A percentile compares a stretch with the other conserved stretches of the same genome.
phyloP scores from a whole-genome alignment of 306 rosid species.

The Alnus glutinosa region DNA sequence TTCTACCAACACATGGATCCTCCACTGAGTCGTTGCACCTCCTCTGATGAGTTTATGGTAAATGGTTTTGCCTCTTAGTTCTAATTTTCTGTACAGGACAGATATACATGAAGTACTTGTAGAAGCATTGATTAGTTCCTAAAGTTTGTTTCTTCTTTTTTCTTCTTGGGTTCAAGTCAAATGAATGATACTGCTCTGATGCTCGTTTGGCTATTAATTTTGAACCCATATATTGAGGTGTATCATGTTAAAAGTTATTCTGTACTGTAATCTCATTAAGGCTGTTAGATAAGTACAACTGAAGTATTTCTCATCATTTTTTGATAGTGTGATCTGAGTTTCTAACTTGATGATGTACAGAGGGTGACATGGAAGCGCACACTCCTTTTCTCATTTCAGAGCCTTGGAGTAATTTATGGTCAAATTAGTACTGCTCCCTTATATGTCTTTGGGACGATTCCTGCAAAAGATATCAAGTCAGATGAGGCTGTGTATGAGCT shows the following conservation, averaged over 20 bases:
- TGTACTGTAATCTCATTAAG: not conserved
- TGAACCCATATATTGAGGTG: too few species aligned
- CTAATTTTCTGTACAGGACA: not conserved
- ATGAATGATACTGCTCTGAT: too few species aligned
- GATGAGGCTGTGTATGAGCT: conserved; percentile 56
- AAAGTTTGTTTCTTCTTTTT: too few species aligned
- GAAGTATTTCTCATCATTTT: not conserved
- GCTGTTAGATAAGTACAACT: not conserved
- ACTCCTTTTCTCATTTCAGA: conserved; percentile 67
- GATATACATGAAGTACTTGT: not conserved
- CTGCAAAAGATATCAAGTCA: conserved; percentile 27
- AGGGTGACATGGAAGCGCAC: conserved; percentile 65
- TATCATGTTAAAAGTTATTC: too few species aligned
- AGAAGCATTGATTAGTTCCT: not conserved
- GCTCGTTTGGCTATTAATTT: too few species aligned
- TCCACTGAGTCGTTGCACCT: conserved; percentile 26
- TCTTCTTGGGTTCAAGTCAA: too few species aligned
- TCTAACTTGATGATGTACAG: conserved; percentile 29
- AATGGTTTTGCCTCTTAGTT: not conserved
- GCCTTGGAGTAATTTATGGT: conserved; percentile 78
- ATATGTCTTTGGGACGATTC: conserved; percentile 67
- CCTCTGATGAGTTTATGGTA: conserved; percentile 35
- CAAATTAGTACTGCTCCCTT: conserved; percentile 81
- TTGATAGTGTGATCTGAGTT: not conserved
- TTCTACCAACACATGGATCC: conserved; percentile 30